phyloP scores from a whole-genome alignment of 148 eudicot genomes.

The Camellia sinensis region DNA sequence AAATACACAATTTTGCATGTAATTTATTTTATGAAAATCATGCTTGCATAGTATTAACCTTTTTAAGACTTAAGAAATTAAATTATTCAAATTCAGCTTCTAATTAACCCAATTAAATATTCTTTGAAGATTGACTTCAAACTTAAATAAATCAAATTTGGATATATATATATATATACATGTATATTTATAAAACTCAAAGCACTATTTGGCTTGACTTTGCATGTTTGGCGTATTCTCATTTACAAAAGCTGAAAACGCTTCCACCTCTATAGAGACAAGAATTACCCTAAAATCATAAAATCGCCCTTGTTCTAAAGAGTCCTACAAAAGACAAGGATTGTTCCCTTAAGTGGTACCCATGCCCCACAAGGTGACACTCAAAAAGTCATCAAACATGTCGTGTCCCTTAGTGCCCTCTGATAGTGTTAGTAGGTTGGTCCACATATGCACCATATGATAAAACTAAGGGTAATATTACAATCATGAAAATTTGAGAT shows the following conservation, averaged over 20 bases:
- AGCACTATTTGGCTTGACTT: too few species aligned
- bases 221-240: neutral
- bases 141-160: too few species aligned
- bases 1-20: too few species aligned
- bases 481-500: too few species aligned
- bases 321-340: constrained; percentile 15
- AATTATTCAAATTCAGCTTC: too few species aligned
- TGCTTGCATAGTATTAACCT: too few species aligned
- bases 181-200: too few species aligned
- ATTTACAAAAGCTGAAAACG: constrained; percentile 11
- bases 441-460: constrained; percentile 12
- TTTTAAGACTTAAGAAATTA: too few species aligned
- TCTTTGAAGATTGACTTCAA: too few species aligned
- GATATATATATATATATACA: too few species aligned
- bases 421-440: constrained; percentile 19
- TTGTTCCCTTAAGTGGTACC: constrained; percentile 15
- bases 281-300: constrained; percentile 23
- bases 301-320: constrained; percentile 10
- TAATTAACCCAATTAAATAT: too few species aligned
- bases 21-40: too few species aligned
- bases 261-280: constrained; percentile 22
- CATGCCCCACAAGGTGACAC: constrained; percentile 12
- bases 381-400: constrained; percentile 8
- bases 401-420: constrained; percentile 20
- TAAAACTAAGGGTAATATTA: neutral